Evolutionary conservation across 2,329 filamentous ascomycete genomes (phyloP).

Genomic region (Botrytis sinoallii): DNA sequence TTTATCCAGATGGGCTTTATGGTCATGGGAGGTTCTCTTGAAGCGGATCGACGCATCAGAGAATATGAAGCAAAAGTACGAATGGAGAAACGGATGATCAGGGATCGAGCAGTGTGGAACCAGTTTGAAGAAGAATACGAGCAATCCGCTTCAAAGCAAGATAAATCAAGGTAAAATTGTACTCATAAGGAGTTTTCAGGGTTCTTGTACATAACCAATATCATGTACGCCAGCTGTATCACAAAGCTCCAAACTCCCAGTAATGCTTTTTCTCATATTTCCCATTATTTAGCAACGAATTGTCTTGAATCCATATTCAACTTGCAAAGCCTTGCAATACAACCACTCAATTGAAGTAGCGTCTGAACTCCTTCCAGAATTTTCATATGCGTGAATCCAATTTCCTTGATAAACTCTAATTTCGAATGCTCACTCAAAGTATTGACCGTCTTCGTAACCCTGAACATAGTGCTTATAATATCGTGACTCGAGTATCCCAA

Average conservation of each 20-base stretch:
- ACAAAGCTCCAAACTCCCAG: conserved; percentile 28
- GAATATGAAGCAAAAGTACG: conserved; percentile 64
- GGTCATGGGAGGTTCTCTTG: conserved; percentile 74
- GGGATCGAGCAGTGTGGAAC: conserved; percentile 67
- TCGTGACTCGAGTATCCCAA: conserved; percentile 98
- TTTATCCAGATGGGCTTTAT: conserved; percentile 73
- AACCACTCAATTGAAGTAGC: conserved; percentile 87
- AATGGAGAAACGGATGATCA: conserved; percentile 59
- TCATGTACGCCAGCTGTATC: conserved; percentile 14
- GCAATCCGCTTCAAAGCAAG: conserved; percentile 17
- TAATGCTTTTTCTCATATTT: conserved; percentile 21
- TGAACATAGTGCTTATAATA: conserved; percentile 99
- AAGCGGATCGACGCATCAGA: conserved; percentile 67
- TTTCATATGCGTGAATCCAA: conserved; percentile 98
- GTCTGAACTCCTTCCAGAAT: conserved; percentile 98
- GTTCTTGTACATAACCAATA: conserved; percentile 17
- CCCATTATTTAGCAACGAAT: conserved; percentile 50
- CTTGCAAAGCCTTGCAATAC: conserved; percentile 84
- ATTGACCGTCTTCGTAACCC: conserved; percentile 92
- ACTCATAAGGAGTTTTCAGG: conserved; percentile 2
- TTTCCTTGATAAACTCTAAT: conserved; percentile 96
- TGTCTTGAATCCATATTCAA: conserved; percentile 93
- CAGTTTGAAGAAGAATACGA: conserved; percentile 57
- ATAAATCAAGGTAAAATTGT: conserved; percentile 24
- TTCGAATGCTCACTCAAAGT: conserved; percentile 91